A percentile compares a stretch with the other conserved stretches of the same genome.
Conservation (phyloP, 306 rosid genomes). For the Rosa lucieae region DNA sequence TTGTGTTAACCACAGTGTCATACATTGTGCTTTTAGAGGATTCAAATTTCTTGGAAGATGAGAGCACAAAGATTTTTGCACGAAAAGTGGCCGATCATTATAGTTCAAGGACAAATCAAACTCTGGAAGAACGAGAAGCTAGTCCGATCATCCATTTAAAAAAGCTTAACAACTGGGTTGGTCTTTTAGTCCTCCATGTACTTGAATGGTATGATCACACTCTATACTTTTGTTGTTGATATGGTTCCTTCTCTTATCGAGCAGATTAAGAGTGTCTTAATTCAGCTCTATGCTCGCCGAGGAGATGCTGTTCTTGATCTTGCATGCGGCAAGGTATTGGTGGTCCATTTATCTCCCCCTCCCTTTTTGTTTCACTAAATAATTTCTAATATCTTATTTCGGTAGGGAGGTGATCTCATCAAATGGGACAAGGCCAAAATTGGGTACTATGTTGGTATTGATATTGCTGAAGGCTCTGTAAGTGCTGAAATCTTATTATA, state of each 20-base stretch:
- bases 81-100: conserved; percentile 96
- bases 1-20: conserved; percentile 11
- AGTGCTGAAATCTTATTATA: conserved; percentile 31
- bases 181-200: conserved; percentile 11
- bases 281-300: conserved; percentile 82
- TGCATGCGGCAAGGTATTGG: conserved; percentile 94
- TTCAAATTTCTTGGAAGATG: conserved; percentile 77
- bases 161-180: conserved; percentile 93
- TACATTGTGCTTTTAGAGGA: conserved; percentile 54
- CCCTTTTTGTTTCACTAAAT: conserved; percentile 12
- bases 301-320: conserved; percentile 96
- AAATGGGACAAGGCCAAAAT: conserved; percentile 98
- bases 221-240: conserved; percentile 7
- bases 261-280: conserved; percentile 96
- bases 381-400: conserved; percentile 15
- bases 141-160: conserved; percentile 91
- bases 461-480: conserved; percentile 95
- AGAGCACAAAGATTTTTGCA: conserved; percentile 72
- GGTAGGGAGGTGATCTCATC: conserved; percentile 98
- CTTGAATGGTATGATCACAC: neutral
- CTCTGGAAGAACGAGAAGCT: conserved; percentile 85
- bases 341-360: conserved; percentile 18
- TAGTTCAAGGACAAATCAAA: conserved; percentile 87
- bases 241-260: conserved; percentile 14
- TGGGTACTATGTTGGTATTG: conserved; percentile 97